phyloP scores from a whole-genome alignment of 2,329 filamentous ascomycete genomes.

The Colletotrichum lentis region DNA sequence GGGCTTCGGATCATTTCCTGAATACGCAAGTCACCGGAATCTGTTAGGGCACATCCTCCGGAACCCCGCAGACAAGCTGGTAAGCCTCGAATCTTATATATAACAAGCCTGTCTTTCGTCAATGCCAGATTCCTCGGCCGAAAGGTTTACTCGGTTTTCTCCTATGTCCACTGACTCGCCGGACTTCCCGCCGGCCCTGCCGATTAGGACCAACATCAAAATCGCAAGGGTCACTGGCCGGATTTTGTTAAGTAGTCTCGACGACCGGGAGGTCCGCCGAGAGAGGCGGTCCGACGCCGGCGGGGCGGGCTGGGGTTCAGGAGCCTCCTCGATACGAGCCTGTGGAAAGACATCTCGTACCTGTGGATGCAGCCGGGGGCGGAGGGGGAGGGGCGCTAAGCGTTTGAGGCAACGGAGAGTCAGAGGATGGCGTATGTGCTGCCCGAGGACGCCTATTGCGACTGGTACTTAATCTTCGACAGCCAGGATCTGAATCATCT shows the following conservation, averaged over 20 bases:
- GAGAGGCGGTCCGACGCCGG: background rate
- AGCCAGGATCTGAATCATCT: conserved; percentile 16
- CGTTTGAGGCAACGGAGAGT: conserved; percentile 3
- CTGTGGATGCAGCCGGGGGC: conserved; percentile 14
- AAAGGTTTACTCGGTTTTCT: background rate
- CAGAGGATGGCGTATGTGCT: conserved; percentile 3
- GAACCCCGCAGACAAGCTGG: background rate
- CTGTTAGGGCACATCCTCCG: background rate
- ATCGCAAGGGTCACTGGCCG: conserved; percentile 29
- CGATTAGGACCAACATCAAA: conserved; percentile 27
- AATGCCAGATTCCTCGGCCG: too few species aligned
- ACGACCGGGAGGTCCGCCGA: background rate
- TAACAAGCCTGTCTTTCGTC: too few species aligned
- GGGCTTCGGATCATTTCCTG: background rate
- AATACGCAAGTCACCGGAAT: background rate
- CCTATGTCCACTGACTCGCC: conserved; percentile 25
- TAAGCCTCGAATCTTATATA: background rate
- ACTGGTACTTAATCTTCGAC: conserved; percentile 21
- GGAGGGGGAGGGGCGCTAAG: background rate
- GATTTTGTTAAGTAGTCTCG: conserved; percentile 27
- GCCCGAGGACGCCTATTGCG: conserved; percentile 13
- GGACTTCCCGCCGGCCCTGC: conserved; percentile 15
- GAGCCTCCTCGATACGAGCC: conserved; percentile 31
- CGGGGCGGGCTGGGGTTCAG: conserved; percentile 16
- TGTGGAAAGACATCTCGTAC: conserved; percentile 34